Base-by-base conservation (phyloP, 495 filamentous ascomycete genomes). In the Daldinia bambusicola region DNA sequence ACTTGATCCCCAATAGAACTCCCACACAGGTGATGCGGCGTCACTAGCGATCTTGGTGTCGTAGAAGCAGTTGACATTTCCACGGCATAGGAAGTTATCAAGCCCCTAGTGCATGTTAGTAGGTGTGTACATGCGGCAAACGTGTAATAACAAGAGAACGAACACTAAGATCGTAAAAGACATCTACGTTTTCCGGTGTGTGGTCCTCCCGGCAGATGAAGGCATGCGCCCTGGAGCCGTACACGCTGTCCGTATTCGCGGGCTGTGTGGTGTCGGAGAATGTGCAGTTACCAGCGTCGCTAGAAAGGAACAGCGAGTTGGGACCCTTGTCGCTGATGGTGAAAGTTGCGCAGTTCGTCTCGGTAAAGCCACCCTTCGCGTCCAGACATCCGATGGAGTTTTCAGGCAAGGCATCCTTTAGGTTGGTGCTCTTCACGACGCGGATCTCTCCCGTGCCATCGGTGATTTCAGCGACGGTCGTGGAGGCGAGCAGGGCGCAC, bases 381-480 rank as follows among this genome's bases (percentile, higher is more conserved):
- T 78, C 66, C 6, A 81, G 63, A 59, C 79, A 81, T 16, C 79
- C 79, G 69, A 81, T 73, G 26, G 56, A 67, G 52, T 79, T 57
- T 12, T 34, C 38, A 2, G 66, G 60, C 1, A 57, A 55, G 0
- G 74, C 72, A 13, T 55, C 40, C 4, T 2, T 6, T 53, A 65
- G 52, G 63, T 53, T 40, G 34, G 41, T 72, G 69, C 60, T 67
- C 66, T 80, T 80, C 20, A 81, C 41, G 26, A 80, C 66, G 51
- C 55, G 51, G 71, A 81, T 78, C 36, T 72, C 53, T 9, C 72
- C 79, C 9, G 60, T 66, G 31, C 79, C 79, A 20, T 48, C 45
- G 67, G 79, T 76, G 50, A 67, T 55, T 4, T 73, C 65, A 16
- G 70, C 61, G 48, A 40, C 34, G 26, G 48, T 65, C 4, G 48